Base-by-base conservation (phyloP, 176 grass and related monocot species). In the Aegilops tauschii region DNA sequence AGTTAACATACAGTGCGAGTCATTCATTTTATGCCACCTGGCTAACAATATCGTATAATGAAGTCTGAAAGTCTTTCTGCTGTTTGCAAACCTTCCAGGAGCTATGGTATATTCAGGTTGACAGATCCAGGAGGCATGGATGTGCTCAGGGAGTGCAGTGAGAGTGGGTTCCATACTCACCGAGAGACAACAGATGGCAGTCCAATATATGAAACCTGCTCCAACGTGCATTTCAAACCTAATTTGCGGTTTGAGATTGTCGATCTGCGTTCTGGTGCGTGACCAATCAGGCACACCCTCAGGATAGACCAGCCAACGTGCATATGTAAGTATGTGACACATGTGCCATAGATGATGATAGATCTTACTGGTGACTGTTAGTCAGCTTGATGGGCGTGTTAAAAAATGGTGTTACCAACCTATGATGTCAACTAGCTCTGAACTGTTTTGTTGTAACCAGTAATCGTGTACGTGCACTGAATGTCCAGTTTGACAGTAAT, bases 161-260 rank as follows among this genome's bases (percentile, higher is more conserved):
- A 94, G 78, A 91, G 76, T n/a, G 97, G 92, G 14, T 96, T 96
- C 69, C 97, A 99, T 65, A 58, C 83, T 36, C 97, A 98, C 80
- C 35, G 49, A 40, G 86, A 91, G 65, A 90, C 94, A 64, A 23
- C 69, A 1, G 80, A 96, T 11, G 90, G 85, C 32, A 78, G 76
- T 59, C 86, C 94, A 31, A 85, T 96, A 28, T 99, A 90, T 23
- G 90, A 96, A 85, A 92, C 34, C 72, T 99, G 94, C 85, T 77
- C 81, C 62, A 94, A 91, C 61, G 87, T 99, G 65, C 92, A 94
- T 20, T 91, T 94, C 59, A 96, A 94, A 37, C 82, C 88, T 68
- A 99, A 94, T 79, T 76, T 99, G 72, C 88, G 97, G 64, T 99
- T 99, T 73, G 97, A 99, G 86, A 94, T 99, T 83, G 88, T 99